A percentile compares a stretch with the other conserved stretches of the same genome.
Conservation (phyloP, 306 rosid genomes). For the Malus fusca region DNA sequence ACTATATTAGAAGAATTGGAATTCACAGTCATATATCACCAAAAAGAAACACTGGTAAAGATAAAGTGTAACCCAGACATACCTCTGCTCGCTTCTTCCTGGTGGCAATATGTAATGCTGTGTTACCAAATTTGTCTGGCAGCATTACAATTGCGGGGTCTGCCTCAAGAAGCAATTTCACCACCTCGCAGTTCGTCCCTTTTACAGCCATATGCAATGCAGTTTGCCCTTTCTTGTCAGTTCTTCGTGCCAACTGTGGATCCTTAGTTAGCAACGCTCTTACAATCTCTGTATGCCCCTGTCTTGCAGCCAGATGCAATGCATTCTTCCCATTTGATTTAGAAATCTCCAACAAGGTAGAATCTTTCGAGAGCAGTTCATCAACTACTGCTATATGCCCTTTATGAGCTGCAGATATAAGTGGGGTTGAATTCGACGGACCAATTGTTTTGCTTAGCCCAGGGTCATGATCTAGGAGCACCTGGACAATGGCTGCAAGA, state of each 20-base stretch:
- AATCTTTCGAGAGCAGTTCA: constrained; percentile 74
- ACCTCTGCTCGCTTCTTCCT: constrained; percentile 98
- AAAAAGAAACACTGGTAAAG: background rate
- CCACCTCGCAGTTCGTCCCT: constrained; percentile 89
- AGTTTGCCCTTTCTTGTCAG: constrained; percentile 97
- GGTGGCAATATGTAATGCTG: constrained; percentile 89
- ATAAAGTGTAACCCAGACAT: background rate
- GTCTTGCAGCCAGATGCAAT: constrained; percentile 91
- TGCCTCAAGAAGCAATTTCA: constrained; percentile 81
- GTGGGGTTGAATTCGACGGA: constrained; percentile 81
- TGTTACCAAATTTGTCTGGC: constrained; percentile 92
- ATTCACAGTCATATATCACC: background rate
- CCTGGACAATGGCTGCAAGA: constrained; percentile 77
- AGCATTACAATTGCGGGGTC: constrained; percentile 99
- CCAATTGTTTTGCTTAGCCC: constrained; percentile 79
- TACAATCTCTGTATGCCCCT: constrained; percentile 80
- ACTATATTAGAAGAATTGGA: background rate
- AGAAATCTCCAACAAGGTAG: constrained; percentile 65
- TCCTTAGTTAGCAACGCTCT: constrained; percentile 64
- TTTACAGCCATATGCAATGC: constrained; percentile 99
- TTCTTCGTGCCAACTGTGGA: constrained; percentile 87
- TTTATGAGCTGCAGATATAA: constrained; percentile 80
- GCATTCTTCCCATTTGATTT: constrained; percentile 86
- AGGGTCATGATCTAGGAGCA: constrained; percentile 62
- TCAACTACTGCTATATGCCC: constrained; percentile 80